Base-by-base conservation (phyloP, 1,284 basidiomycete genomes). In the Termitomyces sp. region DNA sequence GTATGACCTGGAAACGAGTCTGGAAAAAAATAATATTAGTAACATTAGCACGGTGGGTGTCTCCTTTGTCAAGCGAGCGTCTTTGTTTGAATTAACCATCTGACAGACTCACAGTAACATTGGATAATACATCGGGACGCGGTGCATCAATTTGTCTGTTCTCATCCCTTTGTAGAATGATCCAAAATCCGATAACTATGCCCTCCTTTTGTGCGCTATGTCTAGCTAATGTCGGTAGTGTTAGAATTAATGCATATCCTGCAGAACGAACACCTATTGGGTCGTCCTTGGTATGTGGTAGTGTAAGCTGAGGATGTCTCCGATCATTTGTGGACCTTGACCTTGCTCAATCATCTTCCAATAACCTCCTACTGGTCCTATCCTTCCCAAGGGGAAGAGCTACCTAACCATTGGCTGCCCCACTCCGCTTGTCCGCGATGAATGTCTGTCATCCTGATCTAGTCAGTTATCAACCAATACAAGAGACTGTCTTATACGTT, bases 11-110 rank as follows among this genome's bases (percentile, higher is more conserved):
- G 87, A 91, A 63, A 90, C 92, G 64, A 88, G 84, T 53, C 65
- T 94, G 49, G 86, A 92, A 71, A 89, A 91, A 74, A 94, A 92
- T 64, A 74, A 87, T 52, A 88, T 94, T 57, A 88, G 88, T 64
- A 94, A 94, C 63, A 89, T 91, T 60, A 86, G 86, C 61, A 92
- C 90, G 12, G 87, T 93, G 53, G 59, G 80, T 64, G 10, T 19
- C 5, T 21, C 33, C 30, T 38, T 19, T 28, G 2, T 40, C 17
- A 31, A 50, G 2, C n/a, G 12, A 50, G 2, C n/a, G 12, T 30
- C 1, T 28, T 15, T 66, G 58, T 61, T 62, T 46, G 41, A 28
- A 55, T 28, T 61, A 19, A 53, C 47, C 19, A 3, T 44, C 7
- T 10, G 46, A 10, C 57, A 90, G 87, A 81, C 77, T 50, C 86